phyloP scores from a whole-genome alignment of 1,284 basidiomycete species.

The Ganoderma sp. region DNA sequence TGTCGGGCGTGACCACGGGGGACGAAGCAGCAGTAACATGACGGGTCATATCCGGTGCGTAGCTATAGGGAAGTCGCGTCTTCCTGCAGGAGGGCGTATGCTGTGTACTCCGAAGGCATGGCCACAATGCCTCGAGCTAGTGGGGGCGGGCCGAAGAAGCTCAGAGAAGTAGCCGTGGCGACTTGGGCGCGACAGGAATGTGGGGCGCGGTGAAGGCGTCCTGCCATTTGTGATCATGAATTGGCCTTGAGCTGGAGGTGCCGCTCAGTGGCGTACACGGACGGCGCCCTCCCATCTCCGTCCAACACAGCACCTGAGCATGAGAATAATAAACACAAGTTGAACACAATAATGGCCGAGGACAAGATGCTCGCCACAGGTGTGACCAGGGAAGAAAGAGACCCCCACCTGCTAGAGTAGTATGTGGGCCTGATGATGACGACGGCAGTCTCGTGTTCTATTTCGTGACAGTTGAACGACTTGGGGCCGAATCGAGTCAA shows the following conservation, averaged over 20 bases:
- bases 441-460: not conserved
- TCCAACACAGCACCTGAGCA: not conserved
- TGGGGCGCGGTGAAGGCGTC: not conserved
- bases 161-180: not conserved
- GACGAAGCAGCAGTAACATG: not conserved
- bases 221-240: not conserved
- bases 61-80: not conserved
- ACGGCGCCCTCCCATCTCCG: not conserved
- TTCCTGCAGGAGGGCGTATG: not conserved
- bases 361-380: not conserved
- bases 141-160: not conserved
- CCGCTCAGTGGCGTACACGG: too few species aligned
- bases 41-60: not conserved
- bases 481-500: too few species aligned
- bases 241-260: not conserved
- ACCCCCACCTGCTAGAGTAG: not conserved
- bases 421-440: not conserved
- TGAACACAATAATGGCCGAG: not conserved
- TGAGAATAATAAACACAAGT: not conserved
- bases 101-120: not conserved
- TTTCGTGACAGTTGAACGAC: too few species aligned
- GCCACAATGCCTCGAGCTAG: not conserved
- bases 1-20: not conserved
- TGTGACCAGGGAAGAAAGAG: not conserved
- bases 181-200: not conserved